Evolutionary conservation across 1,284 basidiomycete genomes (phyloP).

Genomic region (Malassezia globosa): DNA sequence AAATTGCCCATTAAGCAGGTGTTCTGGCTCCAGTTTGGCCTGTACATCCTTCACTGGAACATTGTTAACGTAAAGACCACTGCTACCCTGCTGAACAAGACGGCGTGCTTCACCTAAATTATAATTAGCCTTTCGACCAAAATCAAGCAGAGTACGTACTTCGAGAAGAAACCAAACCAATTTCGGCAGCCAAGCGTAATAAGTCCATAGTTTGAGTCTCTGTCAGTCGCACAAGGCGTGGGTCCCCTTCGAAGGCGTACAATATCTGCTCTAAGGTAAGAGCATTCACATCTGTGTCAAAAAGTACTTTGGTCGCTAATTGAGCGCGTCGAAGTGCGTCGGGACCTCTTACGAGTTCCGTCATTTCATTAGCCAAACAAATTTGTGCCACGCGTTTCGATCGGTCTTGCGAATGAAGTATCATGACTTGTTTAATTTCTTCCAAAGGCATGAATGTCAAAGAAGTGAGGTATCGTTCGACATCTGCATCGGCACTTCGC

Average conservation of each 20-base stretch:
- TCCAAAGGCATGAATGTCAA: slow-evolving; percentile 66
- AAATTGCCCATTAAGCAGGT: slow-evolving; percentile 7
- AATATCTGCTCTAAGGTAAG: slow-evolving; percentile 53
- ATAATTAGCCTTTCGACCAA: slow-evolving; percentile 1
- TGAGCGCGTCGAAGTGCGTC: slow-evolving; percentile 53
- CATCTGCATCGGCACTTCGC: slow-evolving; percentile 67
- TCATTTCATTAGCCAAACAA: slow-evolving; percentile 74
- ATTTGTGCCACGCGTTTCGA: slow-evolving; percentile 62
- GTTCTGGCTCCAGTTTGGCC: not conserved
- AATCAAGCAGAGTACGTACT: slow-evolving; percentile 5
- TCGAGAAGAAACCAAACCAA: slow-evolving; percentile 8
- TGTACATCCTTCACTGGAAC: not conserved
- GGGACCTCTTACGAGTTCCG: slow-evolving; percentile 56
- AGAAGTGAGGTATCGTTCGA: slow-evolving; percentile 65
- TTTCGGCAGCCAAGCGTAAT: not conserved
- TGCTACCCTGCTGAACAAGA: slow-evolving; percentile 8
- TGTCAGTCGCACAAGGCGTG: slow-evolving; percentile 34
- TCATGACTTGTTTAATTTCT: slow-evolving; percentile 56
- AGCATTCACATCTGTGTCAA: slow-evolving; percentile 51
- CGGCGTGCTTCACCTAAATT: slow-evolving; percentile 12
- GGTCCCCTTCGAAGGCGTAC: slow-evolving; percentile 56
- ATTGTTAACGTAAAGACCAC: slow-evolving; percentile 19
- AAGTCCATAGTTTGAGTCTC: slow-evolving; percentile 1
- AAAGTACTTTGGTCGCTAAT: slow-evolving; percentile 57
- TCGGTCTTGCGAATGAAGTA: slow-evolving; percentile 55